Conservation (phyloP, 2,329 filamentous ascomycete species). For the Knoxdaviesia capensis region DNA sequence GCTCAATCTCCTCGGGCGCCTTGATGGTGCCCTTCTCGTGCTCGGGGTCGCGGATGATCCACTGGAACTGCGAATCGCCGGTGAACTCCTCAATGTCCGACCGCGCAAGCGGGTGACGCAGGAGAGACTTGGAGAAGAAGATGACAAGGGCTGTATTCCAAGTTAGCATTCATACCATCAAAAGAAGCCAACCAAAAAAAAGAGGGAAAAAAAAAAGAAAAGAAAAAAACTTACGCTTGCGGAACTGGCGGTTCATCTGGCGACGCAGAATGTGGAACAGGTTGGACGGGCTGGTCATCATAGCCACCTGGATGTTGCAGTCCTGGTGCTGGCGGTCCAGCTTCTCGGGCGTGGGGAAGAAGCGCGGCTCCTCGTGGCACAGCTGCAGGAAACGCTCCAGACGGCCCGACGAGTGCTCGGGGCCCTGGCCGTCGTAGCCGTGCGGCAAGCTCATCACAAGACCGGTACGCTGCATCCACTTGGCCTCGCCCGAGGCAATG, state of each 20-base stretch:
- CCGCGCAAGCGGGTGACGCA: conserved; percentile 82
- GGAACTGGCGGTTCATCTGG: conserved; percentile 98
- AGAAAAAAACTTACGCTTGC: conserved; percentile 58
- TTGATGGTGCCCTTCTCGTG: conserved; percentile 61
- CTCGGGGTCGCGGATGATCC: conserved; percentile 83
- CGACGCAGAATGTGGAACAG: conserved; percentile 89
- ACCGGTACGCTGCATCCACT: conserved; percentile 97
- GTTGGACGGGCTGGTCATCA: conserved; percentile 92
- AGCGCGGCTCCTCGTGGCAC: conserved; percentile 88
- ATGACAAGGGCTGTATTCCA: conserved; percentile 54
- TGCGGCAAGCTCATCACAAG: conserved; percentile 92
- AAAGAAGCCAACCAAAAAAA: neutral
- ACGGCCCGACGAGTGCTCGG: conserved; percentile 92
- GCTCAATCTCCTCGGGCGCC: conserved; percentile 69
- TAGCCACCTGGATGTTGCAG: conserved; percentile 97
- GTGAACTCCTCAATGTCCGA: conserved; percentile 82
- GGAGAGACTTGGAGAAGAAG: conserved; percentile 95
- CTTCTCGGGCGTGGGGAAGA: conserved; percentile 77
- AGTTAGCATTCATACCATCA: conserved; percentile 8
- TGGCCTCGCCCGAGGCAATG: conserved; percentile 88
- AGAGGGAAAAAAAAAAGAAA: neutral
- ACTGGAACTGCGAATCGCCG: conserved; percentile 81
- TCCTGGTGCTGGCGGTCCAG: conserved; percentile 95
- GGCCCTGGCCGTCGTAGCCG: conserved; percentile 94
- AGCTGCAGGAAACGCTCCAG: conserved; percentile 96